A percentile compares a stretch with the other conserved stretches of the same genome.
phyloP scores from a whole-genome alignment of 73 alveolate genomes.

The Paramecium sexaurelia region DNA sequence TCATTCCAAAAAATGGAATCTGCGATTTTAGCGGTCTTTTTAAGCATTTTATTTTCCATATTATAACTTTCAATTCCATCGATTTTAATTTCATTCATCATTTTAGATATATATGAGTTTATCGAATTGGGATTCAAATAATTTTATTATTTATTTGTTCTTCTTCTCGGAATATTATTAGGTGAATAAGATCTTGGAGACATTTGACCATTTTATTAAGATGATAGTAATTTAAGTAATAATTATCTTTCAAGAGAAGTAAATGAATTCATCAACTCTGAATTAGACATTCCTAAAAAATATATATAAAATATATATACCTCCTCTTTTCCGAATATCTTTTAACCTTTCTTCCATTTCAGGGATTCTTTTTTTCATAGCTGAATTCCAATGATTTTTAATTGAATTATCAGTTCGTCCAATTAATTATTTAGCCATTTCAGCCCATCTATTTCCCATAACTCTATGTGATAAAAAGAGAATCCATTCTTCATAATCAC shows the following conservation, averaged over 20 bases:
- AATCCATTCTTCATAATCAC: slow-evolving; percentile 97
- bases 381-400: slow-evolving; percentile 94
- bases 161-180: slow-evolving; percentile 34
- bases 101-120: slow-evolving; percentile 10
- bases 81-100: slow-evolving; percentile 48
- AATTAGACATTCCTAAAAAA: slow-evolving; percentile 90
- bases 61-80: slow-evolving; percentile 25
- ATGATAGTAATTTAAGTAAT: background rate
- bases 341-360: slow-evolving; percentile 56
- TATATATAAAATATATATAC: background rate
- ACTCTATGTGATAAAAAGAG: slow-evolving; percentile 90
- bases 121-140: slow-evolving; percentile 21
- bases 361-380: slow-evolving; percentile 81
- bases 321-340: slow-evolving; percentile 57
- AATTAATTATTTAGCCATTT: slow-evolving; percentile 83
- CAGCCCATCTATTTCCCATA: slow-evolving; percentile 96
- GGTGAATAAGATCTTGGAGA: slow-evolving; percentile 61
- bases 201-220: slow-evolving; percentile 3
- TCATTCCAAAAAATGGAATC: slow-evolving; percentile 62
- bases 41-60: slow-evolving; percentile 45
- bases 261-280: slow-evolving; percentile 11
- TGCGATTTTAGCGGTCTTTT: slow-evolving; percentile 17
- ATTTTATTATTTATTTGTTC: slow-evolving; percentile 43
- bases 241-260: slow-evolving; percentile 14
- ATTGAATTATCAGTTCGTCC: slow-evolving; percentile 95